Evolutionary conservation across 1,284 basidiomycete genomes (phyloP).

Genomic region (Fomitopsis betulina): DNA sequence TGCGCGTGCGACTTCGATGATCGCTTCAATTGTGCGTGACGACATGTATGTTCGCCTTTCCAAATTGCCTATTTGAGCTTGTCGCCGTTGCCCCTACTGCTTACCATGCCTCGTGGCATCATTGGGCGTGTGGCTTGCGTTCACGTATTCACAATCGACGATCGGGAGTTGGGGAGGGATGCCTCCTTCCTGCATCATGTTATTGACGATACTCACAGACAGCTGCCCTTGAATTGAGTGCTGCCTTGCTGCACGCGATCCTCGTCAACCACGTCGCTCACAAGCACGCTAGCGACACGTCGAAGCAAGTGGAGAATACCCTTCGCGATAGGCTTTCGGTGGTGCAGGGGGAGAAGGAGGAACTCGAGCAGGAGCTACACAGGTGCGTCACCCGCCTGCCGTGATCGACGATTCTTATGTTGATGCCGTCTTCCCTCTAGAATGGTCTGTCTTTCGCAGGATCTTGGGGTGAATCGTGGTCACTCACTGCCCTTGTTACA

Average conservation of each 20-base stretch:
- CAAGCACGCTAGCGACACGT: slow-evolving; percentile 62
- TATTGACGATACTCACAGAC: slow-evolving; percentile 31
- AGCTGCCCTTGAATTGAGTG: slow-evolving; percentile 50
- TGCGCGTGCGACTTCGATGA: slow-evolving; percentile 2
- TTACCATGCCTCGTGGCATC: neutral
- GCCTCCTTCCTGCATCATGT: neutral
- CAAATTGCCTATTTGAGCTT: neutral
- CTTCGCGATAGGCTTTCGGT: slow-evolving; percentile 63
- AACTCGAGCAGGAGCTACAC: slow-evolving; percentile 62
- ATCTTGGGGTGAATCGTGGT: slow-evolving; percentile 7
- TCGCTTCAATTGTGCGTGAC: slow-evolving; percentile 7
- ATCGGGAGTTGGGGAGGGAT: neutral
- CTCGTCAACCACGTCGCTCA: slow-evolving; percentile 75
- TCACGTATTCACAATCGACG: neutral
- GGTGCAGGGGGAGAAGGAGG: slow-evolving; percentile 48
- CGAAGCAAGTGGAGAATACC: slow-evolving; percentile 54
- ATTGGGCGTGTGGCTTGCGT: neutral
- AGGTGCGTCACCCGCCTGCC: slow-evolving; percentile 37
- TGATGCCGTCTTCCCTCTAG: slow-evolving; percentile 29
- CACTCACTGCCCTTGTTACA: slow-evolving; percentile 24
- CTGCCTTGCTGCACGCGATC: slow-evolving; percentile 69
- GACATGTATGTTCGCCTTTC: neutral
- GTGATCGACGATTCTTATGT: slow-evolving; percentile 6
- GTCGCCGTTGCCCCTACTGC: neutral
- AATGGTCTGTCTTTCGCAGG: slow-evolving; percentile 44